Evolutionary conservation across 1,284 basidiomycete genomes (phyloP).

Genomic region (Nidula niveotomentosa): DNA sequence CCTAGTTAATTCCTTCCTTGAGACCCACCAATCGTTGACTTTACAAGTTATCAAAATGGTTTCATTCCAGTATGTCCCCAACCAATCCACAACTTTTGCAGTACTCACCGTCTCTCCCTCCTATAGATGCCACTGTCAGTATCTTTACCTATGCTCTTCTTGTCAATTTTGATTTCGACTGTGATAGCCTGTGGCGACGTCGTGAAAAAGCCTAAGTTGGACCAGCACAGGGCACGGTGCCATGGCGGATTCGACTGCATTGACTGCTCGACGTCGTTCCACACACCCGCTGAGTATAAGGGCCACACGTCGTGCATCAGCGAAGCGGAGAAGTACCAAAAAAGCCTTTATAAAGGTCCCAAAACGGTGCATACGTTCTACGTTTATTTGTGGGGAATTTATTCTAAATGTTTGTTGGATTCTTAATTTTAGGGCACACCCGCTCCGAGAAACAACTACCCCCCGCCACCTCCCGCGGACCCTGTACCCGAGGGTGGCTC

Average conservation of each 20-base stretch:
- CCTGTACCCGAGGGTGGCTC: conserved; percentile 4
- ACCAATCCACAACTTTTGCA: not conserved
- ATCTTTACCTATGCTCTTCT: conserved; percentile 1
- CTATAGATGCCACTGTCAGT: conserved; percentile 42
- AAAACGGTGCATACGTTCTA: conserved; percentile 43
- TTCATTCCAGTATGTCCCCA: conserved; percentile 38
- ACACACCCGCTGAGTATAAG: conserved; percentile 75
- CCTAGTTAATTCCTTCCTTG: too few species aligned
- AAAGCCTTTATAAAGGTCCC: conserved; percentile 78
- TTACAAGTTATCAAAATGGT: conserved; percentile 24
- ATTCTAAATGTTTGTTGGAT: not conserved
- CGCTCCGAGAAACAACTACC: conserved; percentile 18
- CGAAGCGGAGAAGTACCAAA: conserved; percentile 93
- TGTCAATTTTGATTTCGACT: conserved; percentile 4
- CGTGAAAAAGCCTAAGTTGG: conserved; percentile 90
- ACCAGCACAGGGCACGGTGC: conserved; percentile 64
- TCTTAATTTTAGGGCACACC: conserved; percentile 2
- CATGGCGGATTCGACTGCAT: conserved; percentile 81
- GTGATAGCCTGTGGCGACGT: conserved; percentile 73
- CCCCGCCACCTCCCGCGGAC: conserved; percentile 7
- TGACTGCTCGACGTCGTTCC: conserved; percentile 84
- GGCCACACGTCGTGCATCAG: conserved; percentile 82
- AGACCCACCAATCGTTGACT: too few species aligned
- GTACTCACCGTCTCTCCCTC: not conserved
- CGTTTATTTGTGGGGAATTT: too few species aligned